These are phyloP conservation scores for Aristolochia contorta DNA, from an alignment of 164 flowering plant genomes.

Conservation along the genomic window DNA sequence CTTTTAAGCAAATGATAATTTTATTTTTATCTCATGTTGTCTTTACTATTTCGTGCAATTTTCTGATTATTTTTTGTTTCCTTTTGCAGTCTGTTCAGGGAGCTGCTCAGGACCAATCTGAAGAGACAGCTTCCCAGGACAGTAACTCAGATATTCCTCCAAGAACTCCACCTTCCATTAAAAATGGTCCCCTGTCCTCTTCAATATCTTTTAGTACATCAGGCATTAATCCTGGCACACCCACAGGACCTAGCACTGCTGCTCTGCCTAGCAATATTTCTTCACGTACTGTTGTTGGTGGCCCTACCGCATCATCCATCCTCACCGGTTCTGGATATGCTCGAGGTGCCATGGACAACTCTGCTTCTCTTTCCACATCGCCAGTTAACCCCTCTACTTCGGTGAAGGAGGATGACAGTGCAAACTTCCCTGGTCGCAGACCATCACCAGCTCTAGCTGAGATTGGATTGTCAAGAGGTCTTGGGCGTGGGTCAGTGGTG, in stretches of 20 bases:
- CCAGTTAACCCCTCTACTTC: slow-evolving; percentile 39
- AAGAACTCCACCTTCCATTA: slow-evolving; percentile 61
- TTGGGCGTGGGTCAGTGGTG: slow-evolving; percentile 34
- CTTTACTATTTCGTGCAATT: neutral
- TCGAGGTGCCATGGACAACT: slow-evolving; percentile 39
- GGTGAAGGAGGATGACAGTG: slow-evolving; percentile 63
- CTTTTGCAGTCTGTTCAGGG: slow-evolving; percentile 29
- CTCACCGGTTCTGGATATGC: slow-evolving; percentile 37
- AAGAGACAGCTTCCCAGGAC: slow-evolving; percentile 65
- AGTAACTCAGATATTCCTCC: slow-evolving; percentile 46
- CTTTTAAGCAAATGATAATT: no score
- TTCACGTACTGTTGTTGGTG: slow-evolving; percentile 27
- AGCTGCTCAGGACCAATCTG: slow-evolving; percentile 48
- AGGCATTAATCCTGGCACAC: slow-evolving; percentile 20
- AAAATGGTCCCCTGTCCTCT: slow-evolving; percentile 32
- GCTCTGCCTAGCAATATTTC: slow-evolving; percentile 29
- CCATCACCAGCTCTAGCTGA: slow-evolving; percentile 67
- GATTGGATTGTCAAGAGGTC: slow-evolving; percentile 42
- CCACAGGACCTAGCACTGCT: slow-evolving; percentile 35
- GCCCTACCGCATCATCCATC: slow-evolving; percentile 29
- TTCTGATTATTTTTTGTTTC: slow-evolving; percentile 29
- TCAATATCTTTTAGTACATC: slow-evolving; percentile 28
- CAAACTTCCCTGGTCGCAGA: slow-evolving; percentile 50
- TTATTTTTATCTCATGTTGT: neutral
- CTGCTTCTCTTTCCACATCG: slow-evolving; percentile 36